These are phyloP conservation scores for Diversispora eburnea DNA, from an alignment of 192 early-diverging fungal genomes.

Conservation along the genomic window DNA sequence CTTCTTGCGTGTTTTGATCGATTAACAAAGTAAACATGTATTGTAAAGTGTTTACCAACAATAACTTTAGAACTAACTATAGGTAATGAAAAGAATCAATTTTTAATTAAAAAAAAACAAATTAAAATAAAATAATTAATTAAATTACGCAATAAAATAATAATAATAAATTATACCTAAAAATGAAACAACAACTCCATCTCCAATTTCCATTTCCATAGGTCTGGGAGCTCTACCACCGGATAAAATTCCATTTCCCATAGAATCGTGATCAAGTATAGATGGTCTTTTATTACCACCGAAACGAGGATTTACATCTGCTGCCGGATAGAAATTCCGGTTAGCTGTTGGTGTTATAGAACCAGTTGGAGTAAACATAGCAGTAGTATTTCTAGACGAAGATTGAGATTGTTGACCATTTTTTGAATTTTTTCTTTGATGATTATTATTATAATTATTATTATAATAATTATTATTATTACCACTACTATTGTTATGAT, in stretches of 20 bases:
- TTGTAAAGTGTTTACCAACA: conserved; percentile 51
- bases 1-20: conserved; percentile 51
- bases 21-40: conserved; percentile 58
- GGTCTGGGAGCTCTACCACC: conserved; percentile 25
- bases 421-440: neutral
- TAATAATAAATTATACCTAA: conserved; percentile 36
- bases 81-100: neutral
- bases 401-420: neutral
- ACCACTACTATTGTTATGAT: no score
- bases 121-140: neutral
- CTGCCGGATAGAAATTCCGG: conserved; percentile 4
- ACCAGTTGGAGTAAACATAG: conserved; percentile 18
- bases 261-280: conserved; percentile 33
- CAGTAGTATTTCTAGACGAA: neutral
- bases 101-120: neutral
- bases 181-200: conserved; percentile 57
- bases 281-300: conserved; percentile 27
- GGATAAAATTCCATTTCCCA: conserved; percentile 29
- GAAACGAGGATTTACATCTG: conserved; percentile 1
- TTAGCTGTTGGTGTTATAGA: conserved; percentile 30
- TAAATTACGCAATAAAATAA: neutral
- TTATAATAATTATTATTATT: no score
- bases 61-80: conserved; percentile 39
- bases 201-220: conserved; percentile 47
- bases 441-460: no score